Percentiles rank a stretch among this genome's conserved stretches.
phyloP scores from a whole-genome alignment of 2,329 filamentous ascomycete species.

The Didymella glomerata region DNA sequence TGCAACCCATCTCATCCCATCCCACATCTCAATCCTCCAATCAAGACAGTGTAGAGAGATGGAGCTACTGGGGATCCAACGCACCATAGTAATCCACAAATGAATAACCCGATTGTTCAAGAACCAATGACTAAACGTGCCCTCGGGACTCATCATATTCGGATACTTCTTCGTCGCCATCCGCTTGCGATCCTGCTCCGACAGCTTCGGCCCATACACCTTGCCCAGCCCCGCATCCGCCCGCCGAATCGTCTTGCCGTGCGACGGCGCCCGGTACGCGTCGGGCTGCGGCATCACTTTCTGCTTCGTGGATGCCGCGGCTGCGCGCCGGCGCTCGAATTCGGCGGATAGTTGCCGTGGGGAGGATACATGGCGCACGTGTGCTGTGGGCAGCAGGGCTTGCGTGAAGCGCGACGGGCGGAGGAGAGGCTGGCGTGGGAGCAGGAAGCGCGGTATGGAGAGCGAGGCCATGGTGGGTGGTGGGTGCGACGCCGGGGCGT shows the following conservation, averaged over 20 bases:
- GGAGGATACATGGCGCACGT: conserved; percentile 46
- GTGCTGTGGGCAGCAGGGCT: conserved; percentile 17
- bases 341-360: conserved; percentile 42
- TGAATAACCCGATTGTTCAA: conserved; percentile 80
- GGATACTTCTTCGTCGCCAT: conserved; percentile 81
- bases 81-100: conserved; percentile 82
- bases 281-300: conserved; percentile 79
- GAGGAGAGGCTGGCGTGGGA: conserved; percentile 39
- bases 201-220: conserved; percentile 78
- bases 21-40: too few species aligned
- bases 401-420: conserved; percentile 32
- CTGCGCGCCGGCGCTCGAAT: conserved; percentile 36
- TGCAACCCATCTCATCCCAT: neutral
- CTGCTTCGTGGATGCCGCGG: conserved; percentile 50
- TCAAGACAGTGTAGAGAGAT: neutral
- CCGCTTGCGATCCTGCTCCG: conserved; percentile 68
- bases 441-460: conserved; percentile 48
- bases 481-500: conserved; percentile 22
- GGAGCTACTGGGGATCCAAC: conserved; percentile 32
- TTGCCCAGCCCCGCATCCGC: conserved; percentile 61
- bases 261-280: conserved; percentile 91
- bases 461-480: conserved; percentile 41
- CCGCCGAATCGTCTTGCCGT: conserved; percentile 70
- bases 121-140: conserved; percentile 85
- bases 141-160: conserved; percentile 84